Conservation (phyloP, 441 rosid species). For the Adansonia gregorii region DNA sequence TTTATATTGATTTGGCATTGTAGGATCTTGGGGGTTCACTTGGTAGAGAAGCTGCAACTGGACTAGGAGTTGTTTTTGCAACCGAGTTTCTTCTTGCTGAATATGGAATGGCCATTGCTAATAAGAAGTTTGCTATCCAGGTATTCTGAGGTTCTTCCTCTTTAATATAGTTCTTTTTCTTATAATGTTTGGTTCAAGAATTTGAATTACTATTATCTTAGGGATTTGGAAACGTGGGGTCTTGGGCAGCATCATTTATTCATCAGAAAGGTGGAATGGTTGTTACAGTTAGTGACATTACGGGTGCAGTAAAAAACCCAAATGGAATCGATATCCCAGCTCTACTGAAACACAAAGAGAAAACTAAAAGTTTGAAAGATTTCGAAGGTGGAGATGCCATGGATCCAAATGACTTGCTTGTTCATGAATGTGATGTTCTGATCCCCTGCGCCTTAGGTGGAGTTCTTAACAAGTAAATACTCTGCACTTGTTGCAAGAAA, state of each 20-base stretch:
- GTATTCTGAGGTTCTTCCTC: conserved; percentile 24
- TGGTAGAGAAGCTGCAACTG: conserved; percentile 60
- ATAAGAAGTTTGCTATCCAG: conserved; percentile 51
- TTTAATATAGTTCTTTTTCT: conserved; percentile 5
- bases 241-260: conserved; percentile 68
- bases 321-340: conserved; percentile 65
- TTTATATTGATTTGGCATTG: conserved; percentile 4
- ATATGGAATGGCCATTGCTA: conserved; percentile 42
- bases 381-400: conserved; percentile 65
- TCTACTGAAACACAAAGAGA: conserved; percentile 53
- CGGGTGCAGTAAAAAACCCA: conserved; percentile 73
- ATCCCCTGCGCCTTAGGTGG: conserved; percentile 89
- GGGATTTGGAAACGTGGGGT: conserved; percentile 66
- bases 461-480: conserved; percentile 68
- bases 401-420: conserved; percentile 59
- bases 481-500: background rate
- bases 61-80: conserved; percentile 53
- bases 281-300: conserved; percentile 75
- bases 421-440: conserved; percentile 84
- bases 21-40: conserved; percentile 60
- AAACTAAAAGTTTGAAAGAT: conserved; percentile 51
- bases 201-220: background rate
- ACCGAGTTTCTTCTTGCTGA: conserved; percentile 55
- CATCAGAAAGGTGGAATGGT: conserved; percentile 79
- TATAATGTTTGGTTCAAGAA: conserved; percentile 4